Evolutionary conservation across 1,284 basidiomycete genomes (phyloP), one percentile per base, ranked within the genome.

Genomic region (Uromyces viciae-fabae): DNA sequence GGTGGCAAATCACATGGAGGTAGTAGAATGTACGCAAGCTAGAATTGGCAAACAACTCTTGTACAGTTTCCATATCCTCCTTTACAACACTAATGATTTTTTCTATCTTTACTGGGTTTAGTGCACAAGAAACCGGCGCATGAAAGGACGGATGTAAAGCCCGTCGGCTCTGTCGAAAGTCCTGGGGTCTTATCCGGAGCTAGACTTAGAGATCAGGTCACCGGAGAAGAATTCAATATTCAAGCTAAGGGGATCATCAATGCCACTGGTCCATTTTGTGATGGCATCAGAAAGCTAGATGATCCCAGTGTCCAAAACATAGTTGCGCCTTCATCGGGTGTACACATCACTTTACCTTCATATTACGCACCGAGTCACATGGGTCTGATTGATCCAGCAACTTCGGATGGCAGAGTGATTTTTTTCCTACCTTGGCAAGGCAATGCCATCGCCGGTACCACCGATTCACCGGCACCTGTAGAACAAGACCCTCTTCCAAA

Each of bases 371-470:
- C 96, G 1, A 91, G 94, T 73, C 93, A 90, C 81, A 98, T 98
- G 93, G 96, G 95, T 72, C 89, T 99, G 8, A 90, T 99, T 76
- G 96, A 99, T 87, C 96, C 96, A 0, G 89, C 93, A 14, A 98
- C 96, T 9, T 95, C 93, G 0, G 96, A 99, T 84, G 96, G 96
- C 0, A 92, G 96, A 64, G 95, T 99, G 82, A 96, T 98, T 85
- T 99, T 98, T 90, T 98, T 98, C 90, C 90, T 99, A 28, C 96
- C 96, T 0, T 99, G 96, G 96, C 93, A 98, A 87, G 96, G 96
- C 31, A 94, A 93, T 87, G 95, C 95, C 69, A 96, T 99, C 82
- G 96, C 96, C 2, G 96, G 95, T 36, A 98, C 96, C 7, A 99
- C 96, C 28, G 96, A 99, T 86, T 90, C 93, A 0, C 92, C 94